These are phyloP conservation scores for Ceratocystis alfenasii DNA, from an alignment of 2,329 filamentous ascomycete genomes.

Conservation along the genomic window DNA sequence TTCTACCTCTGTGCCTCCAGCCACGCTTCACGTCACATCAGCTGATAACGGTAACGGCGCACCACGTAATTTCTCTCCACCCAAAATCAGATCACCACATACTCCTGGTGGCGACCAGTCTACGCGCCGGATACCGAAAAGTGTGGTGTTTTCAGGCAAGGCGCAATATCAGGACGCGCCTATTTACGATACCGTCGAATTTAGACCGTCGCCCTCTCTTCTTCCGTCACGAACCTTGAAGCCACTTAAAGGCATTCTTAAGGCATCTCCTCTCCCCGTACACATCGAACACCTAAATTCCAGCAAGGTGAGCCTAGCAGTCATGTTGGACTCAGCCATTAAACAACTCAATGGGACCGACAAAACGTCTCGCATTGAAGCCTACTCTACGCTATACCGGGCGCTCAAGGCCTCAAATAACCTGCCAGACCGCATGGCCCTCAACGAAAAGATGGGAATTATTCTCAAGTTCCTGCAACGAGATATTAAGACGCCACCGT, in stretches of 20 bases:
- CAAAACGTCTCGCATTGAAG: slow-evolving; percentile 63
- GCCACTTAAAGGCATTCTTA: slow-evolving; percentile 59
- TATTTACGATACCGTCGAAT: slow-evolving; percentile 33
- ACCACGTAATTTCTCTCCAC: slow-evolving; percentile 34
- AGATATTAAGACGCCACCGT: slow-evolving; percentile 56
- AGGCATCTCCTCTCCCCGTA: slow-evolving; percentile 46
- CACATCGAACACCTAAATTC: slow-evolving; percentile 32
- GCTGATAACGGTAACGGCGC: neutral
- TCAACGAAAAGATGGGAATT: slow-evolving; percentile 63
- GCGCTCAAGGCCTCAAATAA: slow-evolving; percentile 72
- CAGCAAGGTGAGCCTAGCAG: slow-evolving; percentile 36
- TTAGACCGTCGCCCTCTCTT: slow-evolving; percentile 18
- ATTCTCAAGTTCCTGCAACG: slow-evolving; percentile 74
- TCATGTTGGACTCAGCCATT: slow-evolving; percentile 75
- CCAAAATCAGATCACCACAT: slow-evolving; percentile 36
- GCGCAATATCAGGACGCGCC: slow-evolving; percentile 47
- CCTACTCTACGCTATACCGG: slow-evolving; percentile 68
- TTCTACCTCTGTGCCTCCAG: neutral
- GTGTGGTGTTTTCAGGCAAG: slow-evolving; percentile 45
- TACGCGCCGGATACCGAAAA: slow-evolving; percentile 39
- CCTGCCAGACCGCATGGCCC: slow-evolving; percentile 59
- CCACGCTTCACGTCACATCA: neutral
- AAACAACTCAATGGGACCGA: slow-evolving; percentile 68
- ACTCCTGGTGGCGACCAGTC: slow-evolving; percentile 33
- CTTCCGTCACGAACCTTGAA: slow-evolving; percentile 19